Percentiles rank a stretch among this genome's conserved stretches.
Conservation (phyloP, 768 basidiomycete genomes). For the Lactarius quietus region DNA sequence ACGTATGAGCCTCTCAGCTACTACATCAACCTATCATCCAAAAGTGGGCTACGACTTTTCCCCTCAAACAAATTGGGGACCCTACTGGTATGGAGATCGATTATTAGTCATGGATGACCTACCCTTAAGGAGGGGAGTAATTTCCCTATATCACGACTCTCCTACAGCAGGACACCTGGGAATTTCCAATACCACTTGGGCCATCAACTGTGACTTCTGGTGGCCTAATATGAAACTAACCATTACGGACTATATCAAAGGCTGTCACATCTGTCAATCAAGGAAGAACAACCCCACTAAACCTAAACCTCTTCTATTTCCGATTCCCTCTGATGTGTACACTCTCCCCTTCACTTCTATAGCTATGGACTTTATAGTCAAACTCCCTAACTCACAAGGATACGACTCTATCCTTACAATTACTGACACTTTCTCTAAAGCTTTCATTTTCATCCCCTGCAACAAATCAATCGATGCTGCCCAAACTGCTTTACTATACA, state of each 20-base stretch:
- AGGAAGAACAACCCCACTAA: neutral
- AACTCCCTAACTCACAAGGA: neutral
- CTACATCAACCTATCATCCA: rapidly evolving
- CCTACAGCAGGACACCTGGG: neutral
- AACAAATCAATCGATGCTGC: no score
- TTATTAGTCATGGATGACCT: neutral
- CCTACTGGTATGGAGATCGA: neutral
- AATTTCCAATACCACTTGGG: neutral
- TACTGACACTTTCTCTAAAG: no score
- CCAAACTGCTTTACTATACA: no score
- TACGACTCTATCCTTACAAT: neutral
- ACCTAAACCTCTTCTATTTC: neutral
- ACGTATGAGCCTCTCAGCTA: neutral
- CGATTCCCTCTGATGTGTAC: neutral
- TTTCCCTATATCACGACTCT: neutral
- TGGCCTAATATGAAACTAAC: neutral
- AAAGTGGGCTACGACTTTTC: neutral
- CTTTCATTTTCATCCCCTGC: no score
- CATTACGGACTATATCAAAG: neutral
- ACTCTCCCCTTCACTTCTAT: neutral
- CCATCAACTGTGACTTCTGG: neutral
- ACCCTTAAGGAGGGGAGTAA: neutral
- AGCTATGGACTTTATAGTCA: neutral
- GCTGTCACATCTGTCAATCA: neutral
- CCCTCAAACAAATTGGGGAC: rapidly evolving